Base-by-base conservation (phyloP, 306 rosid species). In the Ochetophila trinervis region DNA sequence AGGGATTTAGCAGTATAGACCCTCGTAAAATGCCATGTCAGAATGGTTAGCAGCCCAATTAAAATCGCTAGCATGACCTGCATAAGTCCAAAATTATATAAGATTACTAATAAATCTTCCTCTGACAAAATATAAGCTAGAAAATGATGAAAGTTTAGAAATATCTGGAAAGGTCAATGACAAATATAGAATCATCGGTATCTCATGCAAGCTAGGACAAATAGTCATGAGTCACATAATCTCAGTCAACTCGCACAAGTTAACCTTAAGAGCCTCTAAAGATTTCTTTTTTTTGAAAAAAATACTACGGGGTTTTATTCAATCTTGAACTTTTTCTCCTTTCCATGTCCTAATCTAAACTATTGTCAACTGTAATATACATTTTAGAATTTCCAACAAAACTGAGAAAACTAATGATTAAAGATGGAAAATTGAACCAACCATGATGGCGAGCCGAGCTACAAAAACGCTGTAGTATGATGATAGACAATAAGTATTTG, bases 21-120 rank as follows among this genome's bases (percentile, higher is more conserved):
- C 86, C 84, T 90, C 2, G 99, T 94, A 73, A 94, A 88, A 78
- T 94, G 99, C 99, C 99, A 94, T 32, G 99, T 94, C 63, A 94
- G 75, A 73, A 94, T 88, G 19, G 99, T 94, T 30, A 94, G 78
- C 27, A 94, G 73, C 63, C 99, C 99, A 44, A 94, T 94, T 83
- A 94, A 73, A 76, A 94, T 94, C 5, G 97, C 99, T 57, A 94
- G 80, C 99, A 94, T 94, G 57, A 85, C 90, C 99, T 94, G 88
- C 63, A 69, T 30, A 55, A 51, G 13, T 73, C 57, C 69, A 74
- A n/a, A n/a, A 23, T 30, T 45, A 23, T 19, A 53, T 42, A 56
- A 53, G 65, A 22, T 14, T 9, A 50, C 54, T 50, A 40, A 40
- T 12, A 40, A 40, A 40, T 8, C 45, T 12, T 37, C 5, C 44